Percentiles rank a stretch among this genome's conserved stretches.
phyloP scores from a whole-genome alignment of 768 basidiomycete genomes.

The Agaricus blazei region DNA sequence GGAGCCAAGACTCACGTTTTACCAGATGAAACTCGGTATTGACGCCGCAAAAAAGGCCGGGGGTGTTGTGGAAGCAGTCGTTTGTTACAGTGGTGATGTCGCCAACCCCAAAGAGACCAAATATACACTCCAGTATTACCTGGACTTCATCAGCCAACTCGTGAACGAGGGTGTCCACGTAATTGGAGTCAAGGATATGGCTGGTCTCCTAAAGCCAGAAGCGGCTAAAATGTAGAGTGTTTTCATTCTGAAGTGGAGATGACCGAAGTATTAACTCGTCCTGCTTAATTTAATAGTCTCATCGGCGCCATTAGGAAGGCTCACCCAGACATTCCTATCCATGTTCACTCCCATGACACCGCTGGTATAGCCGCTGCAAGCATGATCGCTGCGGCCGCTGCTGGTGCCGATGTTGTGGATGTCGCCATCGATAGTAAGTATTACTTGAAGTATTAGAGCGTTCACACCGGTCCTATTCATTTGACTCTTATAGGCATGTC shows the following conservation, averaged over 20 bases:
- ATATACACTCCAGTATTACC: conserved; percentile 96
- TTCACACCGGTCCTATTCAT: conserved; percentile 12
- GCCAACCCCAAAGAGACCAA: conserved; percentile 93
- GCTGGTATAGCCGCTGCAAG: conserved; percentile 97
- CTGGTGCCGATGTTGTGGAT: conserved; percentile 98
- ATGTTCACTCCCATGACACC: conserved; percentile 99
- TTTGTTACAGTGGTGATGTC: conserved; percentile 98
- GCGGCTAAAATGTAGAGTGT: conserved; percentile 77
- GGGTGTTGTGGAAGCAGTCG: conserved; percentile 94
- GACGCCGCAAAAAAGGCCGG: conserved; percentile 99
- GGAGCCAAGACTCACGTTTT: not conserved
- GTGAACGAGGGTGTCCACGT: conserved; percentile 95
- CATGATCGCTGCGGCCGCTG: conserved; percentile 92
- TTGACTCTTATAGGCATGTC: conserved; percentile 73
- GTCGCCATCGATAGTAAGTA: conserved; percentile 95
- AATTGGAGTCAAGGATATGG: conserved; percentile 98
- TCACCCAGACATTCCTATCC: conserved; percentile 96
- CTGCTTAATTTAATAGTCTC: conserved; percentile 45
- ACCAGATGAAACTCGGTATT: conserved; percentile 93
- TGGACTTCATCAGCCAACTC: conserved; percentile 91
- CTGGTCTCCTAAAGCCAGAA: conserved; percentile 91
- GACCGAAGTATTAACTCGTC: not conserved
- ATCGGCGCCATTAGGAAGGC: conserved; percentile 93
- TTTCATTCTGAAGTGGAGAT: conserved; percentile 10
- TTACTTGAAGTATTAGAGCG: not conserved